Conservation (phyloP, 768 basidiomycete genomes). For the Ramaria sp. region DNA sequence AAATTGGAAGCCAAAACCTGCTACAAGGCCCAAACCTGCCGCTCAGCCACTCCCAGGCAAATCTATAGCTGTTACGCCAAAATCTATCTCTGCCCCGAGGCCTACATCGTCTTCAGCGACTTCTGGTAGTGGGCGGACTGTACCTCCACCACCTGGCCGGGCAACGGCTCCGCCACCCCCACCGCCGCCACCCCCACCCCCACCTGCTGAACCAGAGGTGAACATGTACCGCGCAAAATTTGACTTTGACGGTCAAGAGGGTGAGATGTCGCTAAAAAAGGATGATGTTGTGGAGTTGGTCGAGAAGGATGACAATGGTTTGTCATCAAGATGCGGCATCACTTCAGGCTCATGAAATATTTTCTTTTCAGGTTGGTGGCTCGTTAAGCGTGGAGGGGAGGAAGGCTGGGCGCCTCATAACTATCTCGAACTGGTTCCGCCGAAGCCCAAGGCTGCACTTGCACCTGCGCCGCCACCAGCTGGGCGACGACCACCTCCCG, state of each 20-base stretch:
- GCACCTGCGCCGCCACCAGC: slow-evolving; percentile 58
- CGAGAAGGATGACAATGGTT: slow-evolving; percentile 80
- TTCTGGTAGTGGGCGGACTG: slow-evolving; percentile 13
- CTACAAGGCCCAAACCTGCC: slow-evolving; percentile 45
- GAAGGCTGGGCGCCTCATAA: slow-evolving; percentile 97
- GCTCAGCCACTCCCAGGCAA: slow-evolving; percentile 55
- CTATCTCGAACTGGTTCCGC: slow-evolving; percentile 75
- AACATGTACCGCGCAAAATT: slow-evolving; percentile 82
- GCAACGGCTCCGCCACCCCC: slow-evolving; percentile 27
- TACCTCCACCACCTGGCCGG: slow-evolving; percentile 32
- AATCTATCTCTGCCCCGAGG: slow-evolving; percentile 24
- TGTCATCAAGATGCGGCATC: slow-evolving; percentile 7
- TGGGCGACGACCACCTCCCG: slow-evolving; percentile 32
- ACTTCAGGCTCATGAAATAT: not conserved
- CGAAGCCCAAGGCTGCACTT: slow-evolving; percentile 49
- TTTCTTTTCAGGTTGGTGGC: slow-evolving; percentile 67
- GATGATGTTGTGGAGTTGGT: slow-evolving; percentile 88
- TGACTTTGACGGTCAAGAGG: slow-evolving; percentile 86
- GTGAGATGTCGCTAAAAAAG: slow-evolving; percentile 82
- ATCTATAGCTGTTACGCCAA: slow-evolving; percentile 22
- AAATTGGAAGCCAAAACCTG: slow-evolving; percentile 25
- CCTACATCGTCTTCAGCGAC: slow-evolving; percentile 12
- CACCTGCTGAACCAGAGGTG: slow-evolving; percentile 46
- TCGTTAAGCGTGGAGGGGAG: slow-evolving; percentile 67
- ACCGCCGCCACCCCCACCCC: slow-evolving; percentile 44